Percentiles rank a stretch among this genome's conserved stretches.
These are phyloP conservation scores for Achlya hypogyna DNA, from an alignment of 352 stramenopile species.

Conservation along the genomic window DNA sequence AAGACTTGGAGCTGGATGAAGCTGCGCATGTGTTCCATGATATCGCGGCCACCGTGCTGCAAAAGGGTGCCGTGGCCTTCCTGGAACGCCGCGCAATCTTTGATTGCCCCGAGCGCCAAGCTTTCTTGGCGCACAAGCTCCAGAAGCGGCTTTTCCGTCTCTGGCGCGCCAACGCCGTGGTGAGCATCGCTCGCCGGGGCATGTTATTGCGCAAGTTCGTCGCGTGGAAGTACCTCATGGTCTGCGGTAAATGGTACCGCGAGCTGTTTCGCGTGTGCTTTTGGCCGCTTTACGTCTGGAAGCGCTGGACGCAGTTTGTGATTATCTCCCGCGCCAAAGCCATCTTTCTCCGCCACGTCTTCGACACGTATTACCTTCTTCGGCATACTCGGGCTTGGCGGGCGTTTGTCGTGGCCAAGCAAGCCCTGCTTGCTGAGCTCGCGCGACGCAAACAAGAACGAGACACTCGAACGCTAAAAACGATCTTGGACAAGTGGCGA, in stretches of 20 bases:
- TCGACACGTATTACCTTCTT: conserved; percentile 48
- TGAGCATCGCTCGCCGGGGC: conserved; percentile 27
- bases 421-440: conserved; percentile 20
- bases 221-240: conserved; percentile 47
- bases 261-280: conserved; percentile 53
- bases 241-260: conserved; percentile 38
- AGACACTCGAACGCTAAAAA: neutral
- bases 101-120: conserved; percentile 46
- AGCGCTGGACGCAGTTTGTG: conserved; percentile 54
- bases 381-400: conserved; percentile 45
- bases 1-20: conserved; percentile 34
- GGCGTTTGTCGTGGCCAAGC: conserved; percentile 15
- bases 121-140: conserved; percentile 47
- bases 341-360: conserved; percentile 40
- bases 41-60: conserved; percentile 38
- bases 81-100: conserved; percentile 34
- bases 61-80: conserved; percentile 33
- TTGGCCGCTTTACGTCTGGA: conserved; percentile 79
- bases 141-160: conserved; percentile 44
- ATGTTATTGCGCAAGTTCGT: conserved; percentile 52
- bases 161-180: conserved; percentile 40
- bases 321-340: conserved; percentile 56
- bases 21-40: conserved; percentile 46
- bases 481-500: conserved; percentile 36
- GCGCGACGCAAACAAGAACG: conserved; percentile 24